Percentiles rank a stretch among this genome's conserved stretches.
These are phyloP conservation scores for Fusarium duplospermum DNA, from an alignment of 2,329 filamentous ascomycete genomes.

Conservation along the genomic window DNA sequence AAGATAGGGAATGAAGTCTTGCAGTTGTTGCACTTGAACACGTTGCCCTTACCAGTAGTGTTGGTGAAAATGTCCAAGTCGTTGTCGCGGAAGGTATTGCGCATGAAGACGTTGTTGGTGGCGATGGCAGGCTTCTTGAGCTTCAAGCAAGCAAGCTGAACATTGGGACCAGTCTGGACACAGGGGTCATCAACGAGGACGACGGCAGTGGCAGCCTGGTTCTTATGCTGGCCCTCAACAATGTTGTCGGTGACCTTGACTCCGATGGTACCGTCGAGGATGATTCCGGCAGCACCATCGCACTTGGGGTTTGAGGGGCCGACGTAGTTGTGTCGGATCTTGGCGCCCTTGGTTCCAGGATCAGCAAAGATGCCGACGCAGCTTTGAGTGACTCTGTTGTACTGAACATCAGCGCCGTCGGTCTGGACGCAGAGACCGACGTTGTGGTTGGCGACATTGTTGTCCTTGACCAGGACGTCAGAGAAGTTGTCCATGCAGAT, in stretches of 20 bases:
- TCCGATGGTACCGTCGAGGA: slow-evolving; percentile 44
- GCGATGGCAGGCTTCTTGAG: slow-evolving; percentile 32
- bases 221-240: slow-evolving; percentile 40
- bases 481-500: slow-evolving; percentile 52
- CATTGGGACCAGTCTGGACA: neutral
- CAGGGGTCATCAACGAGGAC: slow-evolving; percentile 42
- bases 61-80: slow-evolving; percentile 41
- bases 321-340: slow-evolving; percentile 47
- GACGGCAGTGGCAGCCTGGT: slow-evolving; percentile 35
- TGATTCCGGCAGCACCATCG: slow-evolving; percentile 40
- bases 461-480: slow-evolving; percentile 42
- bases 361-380: slow-evolving; percentile 51
- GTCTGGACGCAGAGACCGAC: slow-evolving; percentile 53
- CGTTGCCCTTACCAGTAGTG: slow-evolving; percentile 36
- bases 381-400: slow-evolving; percentile 47
- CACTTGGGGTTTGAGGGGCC: slow-evolving; percentile 19
- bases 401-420: slow-evolving; percentile 43
- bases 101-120: slow-evolving; percentile 42
- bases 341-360: slow-evolving; percentile 45
- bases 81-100: slow-evolving; percentile 47
- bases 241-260: slow-evolving; percentile 45
- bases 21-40: slow-evolving; percentile 43
- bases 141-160: slow-evolving; percentile 27
- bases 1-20: neutral
- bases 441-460: slow-evolving; percentile 45